These are phyloP conservation scores for Hura crepitans DNA, from an alignment of 441 rosid genomes.

Conservation along the genomic window DNA sequence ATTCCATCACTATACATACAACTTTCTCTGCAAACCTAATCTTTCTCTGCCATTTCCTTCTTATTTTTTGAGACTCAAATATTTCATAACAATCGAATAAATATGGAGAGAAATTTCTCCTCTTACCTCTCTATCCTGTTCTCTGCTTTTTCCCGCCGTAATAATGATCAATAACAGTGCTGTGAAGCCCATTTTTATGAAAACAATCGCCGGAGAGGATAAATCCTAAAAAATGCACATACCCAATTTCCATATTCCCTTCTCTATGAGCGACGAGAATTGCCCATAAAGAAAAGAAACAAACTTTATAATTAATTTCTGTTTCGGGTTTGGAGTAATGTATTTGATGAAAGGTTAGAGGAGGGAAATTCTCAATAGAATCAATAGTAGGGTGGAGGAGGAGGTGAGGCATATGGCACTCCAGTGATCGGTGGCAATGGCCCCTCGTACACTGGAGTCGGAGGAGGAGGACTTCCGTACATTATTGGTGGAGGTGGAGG, in stretches of 20 bases:
- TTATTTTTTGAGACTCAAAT: constrained; percentile 36
- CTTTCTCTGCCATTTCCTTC: constrained; percentile 41
- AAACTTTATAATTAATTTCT: neutral
- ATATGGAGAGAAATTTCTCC: constrained; percentile 46
- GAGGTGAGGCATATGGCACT: constrained; percentile 86
- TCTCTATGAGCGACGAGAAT: constrained; percentile 44
- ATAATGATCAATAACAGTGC: constrained; percentile 18
- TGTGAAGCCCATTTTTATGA: neutral
- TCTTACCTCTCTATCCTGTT: constrained; percentile 36
- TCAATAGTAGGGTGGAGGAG: constrained; percentile 95
- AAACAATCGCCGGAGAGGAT: neutral
- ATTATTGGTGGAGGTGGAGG: constrained; percentile 31
- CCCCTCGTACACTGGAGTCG: constrained; percentile 68
- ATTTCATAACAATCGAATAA: constrained; percentile 54
- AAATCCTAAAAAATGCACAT: constrained; percentile 12
- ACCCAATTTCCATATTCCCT: constrained; percentile 18
- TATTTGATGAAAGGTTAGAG: constrained; percentile 41
- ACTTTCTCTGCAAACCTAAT: constrained; percentile 48
- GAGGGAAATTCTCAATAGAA: constrained; percentile 62
- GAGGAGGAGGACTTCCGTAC: constrained; percentile 48
- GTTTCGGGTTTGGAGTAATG: constrained; percentile 15
- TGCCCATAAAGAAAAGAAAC: constrained; percentile 27
- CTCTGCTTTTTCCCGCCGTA: constrained; percentile 11
- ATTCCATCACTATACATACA: constrained; percentile 58
- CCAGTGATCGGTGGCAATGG: constrained; percentile 83